phyloP scores from a whole-genome alignment of 2,329 filamentous ascomycete species.

The Fusarium nisikadoi region DNA sequence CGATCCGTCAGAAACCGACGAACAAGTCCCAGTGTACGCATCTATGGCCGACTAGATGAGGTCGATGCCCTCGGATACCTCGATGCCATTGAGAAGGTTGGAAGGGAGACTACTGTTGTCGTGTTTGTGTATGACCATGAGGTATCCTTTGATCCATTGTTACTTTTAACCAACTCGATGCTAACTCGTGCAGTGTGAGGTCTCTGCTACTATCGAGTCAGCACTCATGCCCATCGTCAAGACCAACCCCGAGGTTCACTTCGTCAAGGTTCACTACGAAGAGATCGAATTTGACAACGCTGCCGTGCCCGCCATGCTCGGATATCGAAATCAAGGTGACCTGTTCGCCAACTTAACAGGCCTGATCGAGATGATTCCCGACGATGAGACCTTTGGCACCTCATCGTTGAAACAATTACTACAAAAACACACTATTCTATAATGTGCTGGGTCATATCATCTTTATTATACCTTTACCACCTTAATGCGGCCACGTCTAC shows the following conservation, averaged over 20 bases:
- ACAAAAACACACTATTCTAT: conserved; percentile 63
- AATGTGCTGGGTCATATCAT: conserved; percentile 35
- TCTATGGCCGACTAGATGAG: conserved; percentile 81
- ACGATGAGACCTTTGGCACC: conserved; percentile 68
- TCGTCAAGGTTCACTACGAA: conserved; percentile 89
- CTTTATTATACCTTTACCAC: conserved; percentile 14
- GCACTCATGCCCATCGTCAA: conserved; percentile 80
- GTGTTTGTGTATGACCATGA: conserved; percentile 93
- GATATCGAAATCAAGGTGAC: conserved; percentile 87
- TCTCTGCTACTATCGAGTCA: conserved; percentile 81
- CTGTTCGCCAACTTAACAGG: conserved; percentile 91
- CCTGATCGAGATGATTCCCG: conserved; percentile 85
- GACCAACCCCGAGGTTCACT: conserved; percentile 77
- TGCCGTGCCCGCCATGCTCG: conserved; percentile 86
- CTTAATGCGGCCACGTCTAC: conserved; percentile 45
- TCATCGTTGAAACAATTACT: conserved; percentile 64
- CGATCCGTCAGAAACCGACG: conserved; percentile 69
- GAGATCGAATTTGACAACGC: conserved; percentile 95
- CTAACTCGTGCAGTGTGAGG: conserved; percentile 71
- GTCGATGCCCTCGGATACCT: conserved; percentile 93
- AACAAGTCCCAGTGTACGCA: conserved; percentile 79
- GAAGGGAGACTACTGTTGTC: conserved; percentile 82
- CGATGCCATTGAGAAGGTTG: conserved; percentile 94
- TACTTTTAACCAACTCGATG: not conserved
- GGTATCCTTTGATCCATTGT: conserved; percentile 63